Percentiles rank a stretch among this genome's conserved stretches.
Evolutionary conservation across 495 filamentous ascomycete genomes (phyloP).

Genomic region (Penicillium crystallinum): DNA sequence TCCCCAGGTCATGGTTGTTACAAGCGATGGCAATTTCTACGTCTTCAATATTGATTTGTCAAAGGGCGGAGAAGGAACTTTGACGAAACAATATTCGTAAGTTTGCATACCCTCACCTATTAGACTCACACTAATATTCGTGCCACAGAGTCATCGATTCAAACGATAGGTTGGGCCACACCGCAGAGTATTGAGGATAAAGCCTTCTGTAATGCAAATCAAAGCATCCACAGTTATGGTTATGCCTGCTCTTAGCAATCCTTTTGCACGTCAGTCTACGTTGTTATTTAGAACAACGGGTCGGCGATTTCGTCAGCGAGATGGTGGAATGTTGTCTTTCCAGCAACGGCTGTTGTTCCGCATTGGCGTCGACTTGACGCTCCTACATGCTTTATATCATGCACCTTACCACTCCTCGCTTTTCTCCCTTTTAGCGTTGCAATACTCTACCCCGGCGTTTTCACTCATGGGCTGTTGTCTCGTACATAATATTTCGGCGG

Average conservation of each 20-base stretch:
- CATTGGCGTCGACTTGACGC: not conserved
- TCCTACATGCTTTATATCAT: not conserved
- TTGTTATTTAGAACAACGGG: not conserved
- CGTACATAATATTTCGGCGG: not conserved
- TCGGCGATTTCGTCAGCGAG: no score
- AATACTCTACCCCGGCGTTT: slow-evolving; percentile 1
- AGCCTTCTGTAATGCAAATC: not conserved
- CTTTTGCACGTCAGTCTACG: not conserved
- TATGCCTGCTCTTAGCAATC: not conserved
- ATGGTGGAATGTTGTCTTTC: no score
- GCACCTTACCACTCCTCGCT: not conserved
- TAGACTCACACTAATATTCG: slow-evolving; percentile 2
- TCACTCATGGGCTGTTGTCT: not conserved
- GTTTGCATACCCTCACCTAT: slow-evolving; percentile 23
- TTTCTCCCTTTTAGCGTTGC: slow-evolving; percentile 5
- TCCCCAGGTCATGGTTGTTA: slow-evolving; percentile 96
- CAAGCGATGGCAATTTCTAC: slow-evolving; percentile 90
- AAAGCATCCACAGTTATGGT: not conserved
- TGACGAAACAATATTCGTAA: slow-evolving; percentile 86
- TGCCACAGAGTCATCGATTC: slow-evolving; percentile 45
- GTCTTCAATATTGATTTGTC: slow-evolving; percentile 94
- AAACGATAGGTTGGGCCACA: slow-evolving; percentile 48
- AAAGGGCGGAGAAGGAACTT: slow-evolving; percentile 85
- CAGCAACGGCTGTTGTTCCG: not conserved
- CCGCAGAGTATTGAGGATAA: slow-evolving; percentile 40